Conservation (phyloP, 345 rosid genomes). For the Corymbia maculata region DNA sequence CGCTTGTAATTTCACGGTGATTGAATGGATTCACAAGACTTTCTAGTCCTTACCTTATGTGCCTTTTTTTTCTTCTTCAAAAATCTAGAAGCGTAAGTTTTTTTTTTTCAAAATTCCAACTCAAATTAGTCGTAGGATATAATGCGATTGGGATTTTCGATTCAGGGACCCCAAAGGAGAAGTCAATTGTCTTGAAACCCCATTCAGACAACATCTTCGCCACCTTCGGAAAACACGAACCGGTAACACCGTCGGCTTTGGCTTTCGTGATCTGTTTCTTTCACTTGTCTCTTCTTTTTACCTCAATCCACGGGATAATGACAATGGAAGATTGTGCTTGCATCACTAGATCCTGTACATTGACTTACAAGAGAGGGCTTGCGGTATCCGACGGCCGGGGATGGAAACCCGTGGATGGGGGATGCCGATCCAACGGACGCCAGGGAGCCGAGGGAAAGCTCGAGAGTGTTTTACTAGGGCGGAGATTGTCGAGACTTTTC, state of each 20-base stretch:
- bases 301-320: background rate
- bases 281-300: background rate
- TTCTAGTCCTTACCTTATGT: background rate
- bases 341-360: background rate
- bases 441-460: background rate
- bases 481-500: background rate
- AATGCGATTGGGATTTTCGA: background rate
- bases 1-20: background rate
- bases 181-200: background rate
- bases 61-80: background rate
- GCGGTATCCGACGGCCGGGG: background rate
- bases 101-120: background rate
- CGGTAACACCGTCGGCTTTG: background rate
- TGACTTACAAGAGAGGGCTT: background rate
- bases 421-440: background rate
- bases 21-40: background rate
- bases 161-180: background rate
- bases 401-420: background rate
- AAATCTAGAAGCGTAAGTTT: background rate
- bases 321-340: background rate
- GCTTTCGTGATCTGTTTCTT: background rate
- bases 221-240: background rate
- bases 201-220: background rate
- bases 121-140: background rate
- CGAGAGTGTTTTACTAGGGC: background rate